These are phyloP conservation scores for Leishmania lainsoni DNA, from an alignment of 208 protist species.

Conservation along the genomic window DNA sequence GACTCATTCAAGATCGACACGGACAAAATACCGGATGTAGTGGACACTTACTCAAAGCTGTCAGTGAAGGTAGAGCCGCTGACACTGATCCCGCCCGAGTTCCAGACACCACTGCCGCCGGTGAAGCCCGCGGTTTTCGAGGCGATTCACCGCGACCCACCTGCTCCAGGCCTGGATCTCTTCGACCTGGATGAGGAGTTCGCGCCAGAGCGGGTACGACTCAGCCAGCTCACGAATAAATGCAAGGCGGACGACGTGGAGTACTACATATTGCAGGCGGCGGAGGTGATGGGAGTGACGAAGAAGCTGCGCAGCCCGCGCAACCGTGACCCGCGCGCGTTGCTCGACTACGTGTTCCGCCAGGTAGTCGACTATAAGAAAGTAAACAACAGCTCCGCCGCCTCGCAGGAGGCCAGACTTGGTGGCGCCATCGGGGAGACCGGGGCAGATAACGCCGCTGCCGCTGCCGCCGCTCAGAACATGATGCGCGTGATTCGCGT, in stretches of 20 bases:
- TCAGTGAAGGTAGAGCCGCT: slow-evolving; percentile 95
- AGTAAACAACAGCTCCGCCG: slow-evolving; percentile 43
- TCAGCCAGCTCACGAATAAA: slow-evolving; percentile 97
- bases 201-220: slow-evolving; percentile 93
- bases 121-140: slow-evolving; percentile 94
- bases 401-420: slow-evolving; percentile 10
- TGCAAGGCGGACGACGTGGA: slow-evolving; percentile 93
- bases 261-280: slow-evolving; percentile 93
- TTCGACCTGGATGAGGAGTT: slow-evolving; percentile 98
- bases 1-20: slow-evolving; percentile 95
- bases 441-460: slow-evolving; percentile 23
- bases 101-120: slow-evolving; percentile 94
- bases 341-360: slow-evolving; percentile 93
- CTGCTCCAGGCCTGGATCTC: slow-evolving; percentile 93
- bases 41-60: slow-evolving; percentile 91
- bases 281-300: slow-evolving; percentile 94
- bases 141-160: slow-evolving; percentile 92
- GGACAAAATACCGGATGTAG: slow-evolving; percentile 91
- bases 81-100: slow-evolving; percentile 95
- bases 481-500: slow-evolving; percentile 89
- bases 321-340: slow-evolving; percentile 85
- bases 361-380: slow-evolving; percentile 95
- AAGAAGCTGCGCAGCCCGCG: slow-evolving; percentile 89
- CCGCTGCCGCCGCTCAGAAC: slow-evolving; percentile 49
- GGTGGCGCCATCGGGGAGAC: neutral